Evolutionary conservation across 2,329 filamentous ascomycete species (phyloP).

Genomic region (Phaeosphaeriaceae sp.): DNA sequence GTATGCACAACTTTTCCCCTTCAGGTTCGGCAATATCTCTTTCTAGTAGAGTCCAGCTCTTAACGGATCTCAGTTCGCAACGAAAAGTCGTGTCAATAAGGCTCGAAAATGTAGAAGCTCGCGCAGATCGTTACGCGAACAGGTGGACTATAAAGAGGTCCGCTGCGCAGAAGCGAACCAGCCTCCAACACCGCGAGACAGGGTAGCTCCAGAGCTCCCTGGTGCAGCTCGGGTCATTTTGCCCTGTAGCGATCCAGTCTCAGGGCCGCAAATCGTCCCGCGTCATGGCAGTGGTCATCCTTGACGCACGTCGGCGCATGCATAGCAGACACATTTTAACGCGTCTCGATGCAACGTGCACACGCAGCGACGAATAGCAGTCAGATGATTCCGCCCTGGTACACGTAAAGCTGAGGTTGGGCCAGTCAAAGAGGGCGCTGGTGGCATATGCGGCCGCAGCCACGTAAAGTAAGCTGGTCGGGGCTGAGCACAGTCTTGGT

Average conservation of each 20-base stretch:
- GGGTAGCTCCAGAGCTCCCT: slow-evolving; percentile 20
- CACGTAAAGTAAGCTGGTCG: slow-evolving; percentile 22
- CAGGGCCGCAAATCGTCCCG: slow-evolving; percentile 15
- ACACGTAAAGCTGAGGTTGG: slow-evolving; percentile 10
- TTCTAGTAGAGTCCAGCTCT: not conserved
- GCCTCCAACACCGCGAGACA: slow-evolving; percentile 18
- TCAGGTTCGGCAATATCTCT: not conserved
- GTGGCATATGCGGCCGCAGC: slow-evolving; percentile 7
- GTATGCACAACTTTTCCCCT: not conserved
- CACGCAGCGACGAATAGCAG: slow-evolving; percentile 5
- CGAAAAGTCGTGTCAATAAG: not conserved
- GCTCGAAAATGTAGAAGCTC: not conserved
- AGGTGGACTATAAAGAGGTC: slow-evolving; percentile 16
- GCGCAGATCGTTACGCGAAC: slow-evolving; percentile 19
- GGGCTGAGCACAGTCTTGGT: slow-evolving; percentile 33
- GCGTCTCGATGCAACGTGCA: not conserved
- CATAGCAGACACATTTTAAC: slow-evolving; percentile 9
- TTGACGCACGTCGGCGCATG: slow-evolving; percentile 10
- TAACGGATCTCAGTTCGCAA: not conserved
- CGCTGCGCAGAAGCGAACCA: slow-evolving; percentile 19
- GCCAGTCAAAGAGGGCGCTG: slow-evolving; percentile 9
- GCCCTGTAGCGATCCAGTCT: slow-evolving; percentile 27
- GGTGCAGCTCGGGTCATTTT: slow-evolving; percentile 15
- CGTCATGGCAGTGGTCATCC: slow-evolving; percentile 23
- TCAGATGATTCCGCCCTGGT: slow-evolving; percentile 10